Base-by-base conservation (phyloP, 306 rosid species). In the Cucurbita moschata region DNA sequence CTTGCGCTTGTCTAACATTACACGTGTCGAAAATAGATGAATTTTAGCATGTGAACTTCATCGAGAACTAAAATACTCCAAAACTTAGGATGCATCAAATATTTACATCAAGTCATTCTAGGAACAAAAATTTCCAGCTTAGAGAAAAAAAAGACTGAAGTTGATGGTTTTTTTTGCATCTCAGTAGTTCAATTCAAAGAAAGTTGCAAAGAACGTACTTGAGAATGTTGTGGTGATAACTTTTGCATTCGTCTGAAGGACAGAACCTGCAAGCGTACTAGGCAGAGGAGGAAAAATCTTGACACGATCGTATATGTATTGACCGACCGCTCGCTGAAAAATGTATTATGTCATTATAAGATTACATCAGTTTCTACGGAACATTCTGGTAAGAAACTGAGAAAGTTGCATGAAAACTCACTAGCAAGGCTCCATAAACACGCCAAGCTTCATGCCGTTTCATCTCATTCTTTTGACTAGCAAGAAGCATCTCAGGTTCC, bases 391-490 rank as follows among this genome's bases (percentile, higher is more conserved):
- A 11, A 47, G 21, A 64, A 44, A 39, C 39, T 21, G 3, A 67
- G 12, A 64, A 52, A 30, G 67, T 35, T 57, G 72, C 13, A 68
- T 40, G 6, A 68, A 43, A 74, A 82, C 87, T 86, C 74, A 94
- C 98, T 89, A 85, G 79, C 89, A 90, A 85, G 79, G 98, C 95
- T 49, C 98, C 97, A 71, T 87, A 89, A 68, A 90, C 96, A 76
- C 78, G 89, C 94, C 96, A 89, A 50, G 95, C 97, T 84, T 90
- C 91, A 71, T 78, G 86, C 86, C 95, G 89, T 82, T 90, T 94
- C 76, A 88, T 80, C 83, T 82, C 95, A 73, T 90, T 87, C 76
- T 83, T 89, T 79, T 87, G 97, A 68, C 4, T 23, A 12, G 73
- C 40, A 21, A 47, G 42, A 68, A 68, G 42, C 75, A 84, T 87